Evolutionary conservation across 495 filamentous ascomycete species (phyloP).

Genomic region (Chaetomium fimeti): DNA sequence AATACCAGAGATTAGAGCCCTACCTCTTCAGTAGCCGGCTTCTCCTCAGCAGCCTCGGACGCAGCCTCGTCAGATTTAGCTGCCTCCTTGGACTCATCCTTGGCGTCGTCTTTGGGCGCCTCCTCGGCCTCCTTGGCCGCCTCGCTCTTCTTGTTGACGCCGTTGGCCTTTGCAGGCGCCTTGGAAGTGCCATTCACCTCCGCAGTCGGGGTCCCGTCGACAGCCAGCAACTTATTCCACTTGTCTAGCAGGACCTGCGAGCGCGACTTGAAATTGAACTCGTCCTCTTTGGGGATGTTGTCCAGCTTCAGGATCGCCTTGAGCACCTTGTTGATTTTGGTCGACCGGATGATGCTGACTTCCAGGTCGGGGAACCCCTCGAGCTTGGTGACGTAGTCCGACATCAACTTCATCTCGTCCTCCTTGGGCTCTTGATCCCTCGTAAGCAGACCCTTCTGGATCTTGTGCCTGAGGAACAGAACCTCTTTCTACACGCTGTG

Average conservation of each 20-base stretch:
- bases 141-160: conserved; percentile 44
- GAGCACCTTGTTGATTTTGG: conserved; percentile 93
- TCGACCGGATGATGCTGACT: conserved; percentile 74
- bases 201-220: conserved; percentile 37
- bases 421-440: conserved; percentile 76
- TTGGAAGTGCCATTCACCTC: conserved; percentile 20
- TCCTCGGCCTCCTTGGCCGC: conserved; percentile 38
- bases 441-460: conserved; percentile 87
- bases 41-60: conserved; percentile 31
- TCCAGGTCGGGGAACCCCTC: conserved; percentile 78
- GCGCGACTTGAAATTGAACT: conserved; percentile 79
- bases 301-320: conserved; percentile 83
- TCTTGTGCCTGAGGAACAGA: conserved; percentile 80
- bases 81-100: conserved; percentile 22
- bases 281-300: conserved; percentile 78
- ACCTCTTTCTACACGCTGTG: conserved; percentile 58
- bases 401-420: conserved; percentile 86
- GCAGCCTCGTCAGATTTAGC: conserved; percentile 19
- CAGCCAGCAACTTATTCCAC: conserved; percentile 78
- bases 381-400: conserved; percentile 72
- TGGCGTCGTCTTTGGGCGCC: conserved; percentile 28
- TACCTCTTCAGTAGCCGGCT: conserved; percentile 40
- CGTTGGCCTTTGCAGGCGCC: conserved; percentile 37
- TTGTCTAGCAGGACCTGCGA: conserved; percentile 69
- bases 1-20: neutral